phyloP scores from a whole-genome alignment of 2,329 filamentous ascomycete species.

The Incumbomyces lentus region DNA sequence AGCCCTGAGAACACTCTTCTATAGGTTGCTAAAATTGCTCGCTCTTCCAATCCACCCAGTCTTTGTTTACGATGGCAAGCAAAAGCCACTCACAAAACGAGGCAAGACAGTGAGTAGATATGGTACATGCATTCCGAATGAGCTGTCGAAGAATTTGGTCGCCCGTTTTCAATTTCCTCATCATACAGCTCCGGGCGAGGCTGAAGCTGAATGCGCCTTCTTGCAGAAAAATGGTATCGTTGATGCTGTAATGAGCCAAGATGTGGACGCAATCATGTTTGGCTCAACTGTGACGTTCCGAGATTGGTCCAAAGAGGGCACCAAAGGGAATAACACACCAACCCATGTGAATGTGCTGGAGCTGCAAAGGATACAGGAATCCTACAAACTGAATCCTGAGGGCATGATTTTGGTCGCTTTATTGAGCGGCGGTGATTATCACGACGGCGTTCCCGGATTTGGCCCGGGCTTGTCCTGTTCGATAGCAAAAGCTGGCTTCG shows the following conservation, averaged over 20 bases:
- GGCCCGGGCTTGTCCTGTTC: constrained; percentile 83
- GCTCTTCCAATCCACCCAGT: constrained; percentile 70
- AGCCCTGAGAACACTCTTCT: constrained; percentile 83
- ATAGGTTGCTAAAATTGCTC: constrained; percentile 69
- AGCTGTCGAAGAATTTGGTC: constrained; percentile 73
- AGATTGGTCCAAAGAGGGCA: constrained; percentile 69
- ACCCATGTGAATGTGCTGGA: constrained; percentile 84
- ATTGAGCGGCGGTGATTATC: constrained; percentile 92
- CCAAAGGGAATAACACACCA: constrained; percentile 53
- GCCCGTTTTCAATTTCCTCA: constrained; percentile 73
- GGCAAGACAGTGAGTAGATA: constrained; percentile 55
- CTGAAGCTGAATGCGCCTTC: constrained; percentile 88
- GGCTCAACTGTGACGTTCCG: constrained; percentile 69
- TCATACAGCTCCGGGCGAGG: constrained; percentile 86
- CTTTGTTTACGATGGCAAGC: constrained; percentile 81
- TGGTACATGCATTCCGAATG: constrained; percentile 55
- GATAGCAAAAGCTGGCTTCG: constrained; percentile 80
- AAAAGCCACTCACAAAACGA: constrained; percentile 79
- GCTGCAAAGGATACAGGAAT: constrained; percentile 45
- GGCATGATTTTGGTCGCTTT: constrained; percentile 91
- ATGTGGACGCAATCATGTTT: constrained; percentile 97
- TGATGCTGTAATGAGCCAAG: constrained; percentile 88
- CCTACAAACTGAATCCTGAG: constrained; percentile 61
- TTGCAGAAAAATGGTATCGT: constrained; percentile 73
- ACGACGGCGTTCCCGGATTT: constrained; percentile 77